Percentiles rank a stretch among this genome's conserved stretches.
Conservation (phyloP, 257 asterid genomes). For the Verbena officinalis region DNA sequence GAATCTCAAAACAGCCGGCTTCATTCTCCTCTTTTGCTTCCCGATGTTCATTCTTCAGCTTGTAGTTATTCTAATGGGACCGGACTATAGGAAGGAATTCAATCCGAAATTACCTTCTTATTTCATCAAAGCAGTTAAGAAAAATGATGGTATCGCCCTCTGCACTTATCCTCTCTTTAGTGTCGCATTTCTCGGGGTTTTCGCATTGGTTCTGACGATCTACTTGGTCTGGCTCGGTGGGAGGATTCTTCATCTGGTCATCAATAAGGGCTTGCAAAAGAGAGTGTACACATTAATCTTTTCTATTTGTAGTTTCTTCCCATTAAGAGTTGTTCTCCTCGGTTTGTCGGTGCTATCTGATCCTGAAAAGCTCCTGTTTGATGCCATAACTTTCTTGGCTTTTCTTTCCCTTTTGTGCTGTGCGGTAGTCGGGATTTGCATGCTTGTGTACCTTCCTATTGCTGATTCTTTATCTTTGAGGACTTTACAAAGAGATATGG, state of each 20-base stretch:
- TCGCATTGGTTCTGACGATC: constrained; percentile 56
- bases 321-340: constrained; percentile 71
- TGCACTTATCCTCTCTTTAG: constrained; percentile 89
- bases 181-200: constrained; percentile 77
- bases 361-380: constrained; percentile 54
- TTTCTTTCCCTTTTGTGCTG: constrained; percentile 86
- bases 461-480: constrained; percentile 80
- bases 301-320: constrained; percentile 61
- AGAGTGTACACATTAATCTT: constrained; percentile 79
- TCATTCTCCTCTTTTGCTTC: constrained; percentile 67
- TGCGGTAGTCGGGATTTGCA: constrained; percentile 68
- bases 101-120: constrained; percentile 59
- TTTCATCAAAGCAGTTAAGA: constrained; percentile 53
- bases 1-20: constrained; percentile 76
- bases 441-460: constrained; percentile 85
- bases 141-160: constrained; percentile 43
- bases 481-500: constrained; percentile 67
- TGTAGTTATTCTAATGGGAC: constrained; percentile 61
- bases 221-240: constrained; percentile 88
- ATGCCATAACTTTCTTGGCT: constrained; percentile 73
- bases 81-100: constrained; percentile 44
- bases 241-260: constrained; percentile 72
- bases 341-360: constrained; percentile 68
- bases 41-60: constrained; percentile 84
- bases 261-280: constrained; percentile 90